phyloP scores from a whole-genome alignment of 2,329 filamentous ascomycete genomes.

The Grosmannia clavigera region DNA sequence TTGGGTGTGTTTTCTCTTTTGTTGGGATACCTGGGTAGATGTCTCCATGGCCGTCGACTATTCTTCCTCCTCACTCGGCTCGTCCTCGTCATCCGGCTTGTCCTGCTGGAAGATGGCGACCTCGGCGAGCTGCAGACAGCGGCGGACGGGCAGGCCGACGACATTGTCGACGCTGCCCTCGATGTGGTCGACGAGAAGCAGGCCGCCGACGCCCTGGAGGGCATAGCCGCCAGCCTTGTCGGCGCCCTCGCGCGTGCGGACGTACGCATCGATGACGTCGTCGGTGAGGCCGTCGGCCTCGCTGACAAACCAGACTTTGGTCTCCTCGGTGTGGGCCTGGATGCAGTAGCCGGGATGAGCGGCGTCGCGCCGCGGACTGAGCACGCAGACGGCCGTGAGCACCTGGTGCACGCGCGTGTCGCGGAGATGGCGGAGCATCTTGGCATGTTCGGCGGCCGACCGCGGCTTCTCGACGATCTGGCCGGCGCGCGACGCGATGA shows the following conservation, averaged over 20 bases:
- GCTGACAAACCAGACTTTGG: conserved; percentile 72
- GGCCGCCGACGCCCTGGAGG: conserved; percentile 75
- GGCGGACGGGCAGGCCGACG: conserved; percentile 73
- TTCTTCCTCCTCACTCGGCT: conserved; percentile 30
- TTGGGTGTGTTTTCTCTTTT: neutral
- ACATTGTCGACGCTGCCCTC: conserved; percentile 91
- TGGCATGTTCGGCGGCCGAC: conserved; percentile 66
- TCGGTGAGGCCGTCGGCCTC: conserved; percentile 49
- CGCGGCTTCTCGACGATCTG: conserved; percentile 84
- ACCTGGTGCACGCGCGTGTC: conserved; percentile 71
- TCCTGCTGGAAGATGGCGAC: conserved; percentile 69
- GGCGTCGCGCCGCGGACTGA: conserved; percentile 71
- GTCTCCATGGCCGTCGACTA: neutral
- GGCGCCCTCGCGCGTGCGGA: conserved; percentile 76
- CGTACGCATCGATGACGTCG: conserved; percentile 69
- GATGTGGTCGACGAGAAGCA: conserved; percentile 78
- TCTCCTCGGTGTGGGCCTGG: conserved; percentile 77
- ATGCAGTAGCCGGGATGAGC: conserved; percentile 76
- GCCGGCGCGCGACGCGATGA: conserved; percentile 67
- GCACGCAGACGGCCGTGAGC: conserved; percentile 71
- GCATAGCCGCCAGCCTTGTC: conserved; percentile 97
- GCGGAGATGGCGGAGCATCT: conserved; percentile 71
- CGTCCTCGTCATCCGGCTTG: conserved; percentile 40
- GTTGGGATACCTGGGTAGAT: neutral
- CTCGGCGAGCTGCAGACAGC: conserved; percentile 71